Percentiles rank a stretch among this genome's conserved stretches.
These are phyloP conservation scores for Aspergillus piperis DNA, from an alignment of 2,329 filamentous ascomycete species.

Conservation along the genomic window DNA sequence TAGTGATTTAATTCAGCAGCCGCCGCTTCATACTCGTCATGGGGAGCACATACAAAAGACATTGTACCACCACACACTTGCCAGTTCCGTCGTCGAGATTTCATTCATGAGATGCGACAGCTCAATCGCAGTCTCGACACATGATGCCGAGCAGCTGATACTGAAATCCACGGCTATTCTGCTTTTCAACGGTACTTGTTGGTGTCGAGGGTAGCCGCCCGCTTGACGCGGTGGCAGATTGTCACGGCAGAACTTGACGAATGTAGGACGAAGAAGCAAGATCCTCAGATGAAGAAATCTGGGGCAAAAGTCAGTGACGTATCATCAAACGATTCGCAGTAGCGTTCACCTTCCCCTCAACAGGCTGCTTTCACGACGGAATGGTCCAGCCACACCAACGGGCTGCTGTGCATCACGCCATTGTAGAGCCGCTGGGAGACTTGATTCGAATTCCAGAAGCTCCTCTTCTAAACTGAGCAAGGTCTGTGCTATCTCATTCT, in stretches of 20 bases:
- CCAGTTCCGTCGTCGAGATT: neutral
- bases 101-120: conserved; percentile 1
- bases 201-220: neutral
- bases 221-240: neutral
- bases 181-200: neutral
- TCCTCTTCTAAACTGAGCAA: neutral
- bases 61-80: neutral
- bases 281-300: neutral
- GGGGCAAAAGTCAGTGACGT: neutral
- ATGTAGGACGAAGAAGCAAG: neutral
- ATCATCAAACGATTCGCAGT: neutral
- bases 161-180: neutral
- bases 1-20: neutral
- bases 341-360: neutral
- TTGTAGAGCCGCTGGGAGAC: neutral
- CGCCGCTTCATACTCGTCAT: neutral
- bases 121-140: neutral
- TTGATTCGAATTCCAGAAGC: neutral
- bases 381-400: neutral
- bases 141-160: neutral
- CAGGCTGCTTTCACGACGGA: neutral
- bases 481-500: neutral
- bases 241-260: neutral
- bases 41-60: neutral
- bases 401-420: neutral